Percentiles rank a stretch among this genome's conserved stretches.
phyloP scores from a whole-genome alignment of 352 stramenopile species.

The Phytophthora constricta region DNA sequence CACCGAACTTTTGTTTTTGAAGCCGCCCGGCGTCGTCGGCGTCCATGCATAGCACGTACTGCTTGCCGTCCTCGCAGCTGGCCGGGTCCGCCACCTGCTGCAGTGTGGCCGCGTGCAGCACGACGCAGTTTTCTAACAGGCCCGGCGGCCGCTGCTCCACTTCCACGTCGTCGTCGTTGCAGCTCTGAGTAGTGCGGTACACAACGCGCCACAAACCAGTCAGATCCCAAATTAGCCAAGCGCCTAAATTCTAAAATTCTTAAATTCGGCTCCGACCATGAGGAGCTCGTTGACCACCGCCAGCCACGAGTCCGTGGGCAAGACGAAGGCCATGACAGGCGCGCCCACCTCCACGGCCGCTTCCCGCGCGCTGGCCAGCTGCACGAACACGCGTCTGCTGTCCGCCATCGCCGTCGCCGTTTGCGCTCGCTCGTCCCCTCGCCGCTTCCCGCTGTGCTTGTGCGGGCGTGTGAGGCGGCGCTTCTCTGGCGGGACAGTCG shows the following conservation, averaged over 20 bases:
- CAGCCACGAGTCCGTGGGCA: slow-evolving; percentile 65
- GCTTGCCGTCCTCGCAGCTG: slow-evolving; percentile 70
- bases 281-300: slow-evolving; percentile 81
- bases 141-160: slow-evolving; percentile 58
- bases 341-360: slow-evolving; percentile 25
- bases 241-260: not conserved
- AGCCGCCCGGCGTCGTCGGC: slow-evolving; percentile 46
- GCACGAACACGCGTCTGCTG: slow-evolving; percentile 75
- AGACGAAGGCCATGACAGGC: slow-evolving; percentile 71
- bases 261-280: slow-evolving; percentile 52
- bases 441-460: not conserved
- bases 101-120: slow-evolving; percentile 64
- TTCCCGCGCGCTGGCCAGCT: slow-evolving; percentile 48
- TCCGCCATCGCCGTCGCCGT: slow-evolving; percentile 46
- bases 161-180: slow-evolving; percentile 80
- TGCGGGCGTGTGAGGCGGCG: slow-evolving; percentile 9
- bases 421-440: slow-evolving; percentile 26
- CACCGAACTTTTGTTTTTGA: slow-evolving; percentile 50
- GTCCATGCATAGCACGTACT: slow-evolving; percentile 73
- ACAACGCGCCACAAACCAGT: slow-evolving; percentile 12
- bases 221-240: not conserved
- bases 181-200: slow-evolving; percentile 47
- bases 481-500: not conserved
- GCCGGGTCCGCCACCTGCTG: slow-evolving; percentile 42
- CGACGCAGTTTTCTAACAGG: slow-evolving; percentile 60